Percentiles rank a stretch among this genome's conserved stretches.
Evolutionary conservation across 192 early-diverging fungal species (phyloP).

Genomic region (Coemansia sp.): DNA sequence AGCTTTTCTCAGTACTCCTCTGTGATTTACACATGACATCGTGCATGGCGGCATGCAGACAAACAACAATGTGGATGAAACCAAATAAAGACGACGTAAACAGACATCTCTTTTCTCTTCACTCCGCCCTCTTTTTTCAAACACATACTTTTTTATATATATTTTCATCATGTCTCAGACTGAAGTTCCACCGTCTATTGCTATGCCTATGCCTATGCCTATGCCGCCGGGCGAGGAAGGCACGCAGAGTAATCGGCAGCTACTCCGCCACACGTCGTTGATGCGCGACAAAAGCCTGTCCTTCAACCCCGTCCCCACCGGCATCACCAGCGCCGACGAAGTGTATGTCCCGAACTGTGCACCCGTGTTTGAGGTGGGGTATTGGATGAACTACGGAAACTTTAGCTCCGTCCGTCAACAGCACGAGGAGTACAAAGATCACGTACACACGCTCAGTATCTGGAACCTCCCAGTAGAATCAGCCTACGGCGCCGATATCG

Average conservation of each 20-base stretch:
- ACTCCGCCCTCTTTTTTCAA: too few relatives aligned
- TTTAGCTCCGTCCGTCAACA: constrained; percentile 50
- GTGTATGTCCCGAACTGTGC: constrained; percentile 42
- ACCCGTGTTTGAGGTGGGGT: constrained; percentile 54
- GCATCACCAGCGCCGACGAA: constrained; percentile 3
- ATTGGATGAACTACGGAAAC: constrained; percentile 58
- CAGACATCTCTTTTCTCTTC: background rate
- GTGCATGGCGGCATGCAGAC: too few relatives aligned
- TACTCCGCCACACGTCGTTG: constrained; percentile 45
- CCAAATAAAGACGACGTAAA: too few relatives aligned
- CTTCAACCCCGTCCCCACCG: background rate
- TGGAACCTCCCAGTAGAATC: constrained; percentile 57
- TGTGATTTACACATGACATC: too few relatives aligned
- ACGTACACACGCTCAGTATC: constrained; percentile 45
- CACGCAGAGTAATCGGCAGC: constrained; percentile 10
- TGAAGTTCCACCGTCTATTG: background rate
- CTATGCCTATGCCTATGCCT: background rate
- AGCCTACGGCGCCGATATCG: constrained; percentile 48
- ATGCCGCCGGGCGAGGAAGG: too few relatives aligned
- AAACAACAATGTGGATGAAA: too few relatives aligned
- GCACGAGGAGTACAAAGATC: constrained; percentile 48
- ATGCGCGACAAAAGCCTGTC: constrained; percentile 41
- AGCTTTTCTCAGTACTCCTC: too few relatives aligned
- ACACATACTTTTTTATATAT: background rate
- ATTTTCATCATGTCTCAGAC: background rate